Percentiles rank a stretch among this genome's conserved stretches.
Conservation (phyloP, 164 flowering plant genomes). For the Umbilicus rupestris region DNA sequence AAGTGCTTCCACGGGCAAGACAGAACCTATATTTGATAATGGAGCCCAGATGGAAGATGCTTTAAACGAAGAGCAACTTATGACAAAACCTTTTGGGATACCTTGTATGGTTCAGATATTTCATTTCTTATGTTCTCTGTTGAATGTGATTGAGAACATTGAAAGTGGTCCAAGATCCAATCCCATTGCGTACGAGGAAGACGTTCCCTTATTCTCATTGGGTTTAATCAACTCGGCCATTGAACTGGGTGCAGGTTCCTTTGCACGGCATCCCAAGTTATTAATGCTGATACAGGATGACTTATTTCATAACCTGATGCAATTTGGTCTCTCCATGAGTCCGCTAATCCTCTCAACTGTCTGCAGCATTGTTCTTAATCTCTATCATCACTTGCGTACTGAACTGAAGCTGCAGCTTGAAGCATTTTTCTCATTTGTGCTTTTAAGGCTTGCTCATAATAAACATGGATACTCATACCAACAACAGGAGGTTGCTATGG, state of each 20-base stretch:
- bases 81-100: slow-evolving; percentile 51
- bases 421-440: slow-evolving; percentile 52
- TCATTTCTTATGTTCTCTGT: slow-evolving; percentile 46
- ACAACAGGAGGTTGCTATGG: slow-evolving; percentile 70
- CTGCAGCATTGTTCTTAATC: slow-evolving; percentile 50
- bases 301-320: slow-evolving; percentile 47
- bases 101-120: slow-evolving; percentile 66
- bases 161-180: slow-evolving; percentile 38
- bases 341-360: slow-evolving; percentile 58
- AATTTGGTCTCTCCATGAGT: slow-evolving; percentile 56
- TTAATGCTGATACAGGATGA: slow-evolving; percentile 46
- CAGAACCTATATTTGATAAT: slow-evolving; percentile 16
- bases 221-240: slow-evolving; percentile 53
- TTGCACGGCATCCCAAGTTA: slow-evolving; percentile 38
- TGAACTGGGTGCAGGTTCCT: slow-evolving; percentile 45
- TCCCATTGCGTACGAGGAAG: slow-evolving; percentile 55
- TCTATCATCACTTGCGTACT: slow-evolving; percentile 48
- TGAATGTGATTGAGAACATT: slow-evolving; percentile 37
- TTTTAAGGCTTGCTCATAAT: slow-evolving; percentile 48
- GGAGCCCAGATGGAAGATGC: slow-evolving; percentile 23
- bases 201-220: slow-evolving; percentile 59
- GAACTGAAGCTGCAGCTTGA: slow-evolving; percentile 57
- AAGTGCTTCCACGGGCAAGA: slow-evolving; percentile 18
- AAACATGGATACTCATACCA: slow-evolving; percentile 50
- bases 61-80: slow-evolving; percentile 22